A percentile compares a stretch with the other conserved stretches of the same genome.
phyloP scores from a whole-genome alignment of 2,329 filamentous ascomycete genomes.

The Fusarium sp. region DNA sequence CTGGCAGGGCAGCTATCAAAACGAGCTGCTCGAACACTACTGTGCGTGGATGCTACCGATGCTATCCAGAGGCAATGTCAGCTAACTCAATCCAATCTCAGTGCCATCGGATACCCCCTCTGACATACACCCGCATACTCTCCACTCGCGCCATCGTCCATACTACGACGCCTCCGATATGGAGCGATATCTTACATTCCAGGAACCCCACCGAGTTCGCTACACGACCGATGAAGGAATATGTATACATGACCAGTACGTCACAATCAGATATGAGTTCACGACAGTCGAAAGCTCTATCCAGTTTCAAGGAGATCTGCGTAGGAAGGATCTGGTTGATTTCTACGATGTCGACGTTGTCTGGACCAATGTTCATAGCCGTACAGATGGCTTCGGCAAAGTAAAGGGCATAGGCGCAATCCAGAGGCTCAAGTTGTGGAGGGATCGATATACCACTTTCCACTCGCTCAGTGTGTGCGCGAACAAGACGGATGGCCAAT shows the following conservation, averaged over 20 bases:
- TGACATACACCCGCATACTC: constrained; percentile 62
- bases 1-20: constrained; percentile 66
- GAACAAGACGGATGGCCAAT: constrained; percentile 60
- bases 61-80: constrained; percentile 9
- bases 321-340: constrained; percentile 61
- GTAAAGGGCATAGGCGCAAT: constrained; percentile 64
- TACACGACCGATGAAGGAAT: constrained; percentile 61
- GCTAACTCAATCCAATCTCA: constrained; percentile 41
- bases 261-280: constrained; percentile 65
- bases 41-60: constrained; percentile 52
- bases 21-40: constrained; percentile 65
- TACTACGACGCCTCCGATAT: constrained; percentile 64
- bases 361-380: constrained; percentile 64
- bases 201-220: constrained; percentile 61
- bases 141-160: constrained; percentile 64
- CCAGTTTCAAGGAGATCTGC: constrained; percentile 63
- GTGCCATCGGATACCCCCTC: constrained; percentile 61
- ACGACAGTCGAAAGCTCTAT: constrained; percentile 61
- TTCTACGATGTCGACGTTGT: constrained; percentile 66
- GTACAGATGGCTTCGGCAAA: constrained; percentile 64
- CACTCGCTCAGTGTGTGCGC: constrained; percentile 63
- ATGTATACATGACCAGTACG: constrained; percentile 62
- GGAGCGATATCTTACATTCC: constrained; percentile 63
- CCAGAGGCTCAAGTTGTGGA: constrained; percentile 66
- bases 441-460: constrained; percentile 61